Conservation (phyloP, 1,139 yeast species). For the Lodderomyces metapsilosis region DNA sequence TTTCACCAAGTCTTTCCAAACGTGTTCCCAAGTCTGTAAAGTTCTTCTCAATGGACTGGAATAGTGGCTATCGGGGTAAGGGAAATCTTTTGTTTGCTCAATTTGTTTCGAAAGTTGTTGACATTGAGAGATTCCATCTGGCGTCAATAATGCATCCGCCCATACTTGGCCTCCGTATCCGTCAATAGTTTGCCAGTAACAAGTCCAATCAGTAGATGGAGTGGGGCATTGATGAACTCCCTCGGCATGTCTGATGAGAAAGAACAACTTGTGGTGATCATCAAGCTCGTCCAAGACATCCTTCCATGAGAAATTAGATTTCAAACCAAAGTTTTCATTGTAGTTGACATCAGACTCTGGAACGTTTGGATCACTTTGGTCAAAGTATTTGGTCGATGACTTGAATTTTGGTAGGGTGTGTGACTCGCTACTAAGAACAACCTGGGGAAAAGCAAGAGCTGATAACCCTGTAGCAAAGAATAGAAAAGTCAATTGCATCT, state of each 20-base stretch:
- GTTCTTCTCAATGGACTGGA: slow-evolving; percentile 39
- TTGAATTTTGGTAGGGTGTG: slow-evolving; percentile 12
- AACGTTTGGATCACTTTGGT: slow-evolving; percentile 20
- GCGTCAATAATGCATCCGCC: slow-evolving; percentile 39
- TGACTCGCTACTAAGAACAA: slow-evolving; percentile 5
- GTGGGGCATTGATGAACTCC: slow-evolving; percentile 27
- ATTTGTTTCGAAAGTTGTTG: slow-evolving; percentile 19
- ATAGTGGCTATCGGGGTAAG: slow-evolving; percentile 29
- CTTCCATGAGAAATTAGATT: slow-evolving; percentile 19
- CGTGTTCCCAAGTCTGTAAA: slow-evolving; percentile 30
- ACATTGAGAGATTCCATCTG: slow-evolving; percentile 24
- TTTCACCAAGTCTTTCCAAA: slow-evolving; percentile 23
- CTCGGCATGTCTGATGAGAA: slow-evolving; percentile 41
- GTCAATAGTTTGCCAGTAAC: slow-evolving; percentile 30
- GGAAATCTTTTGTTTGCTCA: slow-evolving; percentile 18
- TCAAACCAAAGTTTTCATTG: slow-evolving; percentile 21
- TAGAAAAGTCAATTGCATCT: background rate
- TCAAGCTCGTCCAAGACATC: slow-evolving; percentile 10
- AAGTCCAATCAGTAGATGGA: slow-evolving; percentile 30
- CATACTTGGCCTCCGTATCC: slow-evolving; percentile 34
- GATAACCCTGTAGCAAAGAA: background rate
- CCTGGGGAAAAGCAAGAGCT: slow-evolving; percentile 7
- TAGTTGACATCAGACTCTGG: slow-evolving; percentile 11
- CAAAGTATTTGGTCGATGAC: slow-evolving; percentile 18
- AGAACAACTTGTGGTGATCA: slow-evolving; percentile 27